These are phyloP conservation scores for Centella asiatica DNA, from an alignment of 129 eudicot genomes.

Conservation along the genomic window DNA sequence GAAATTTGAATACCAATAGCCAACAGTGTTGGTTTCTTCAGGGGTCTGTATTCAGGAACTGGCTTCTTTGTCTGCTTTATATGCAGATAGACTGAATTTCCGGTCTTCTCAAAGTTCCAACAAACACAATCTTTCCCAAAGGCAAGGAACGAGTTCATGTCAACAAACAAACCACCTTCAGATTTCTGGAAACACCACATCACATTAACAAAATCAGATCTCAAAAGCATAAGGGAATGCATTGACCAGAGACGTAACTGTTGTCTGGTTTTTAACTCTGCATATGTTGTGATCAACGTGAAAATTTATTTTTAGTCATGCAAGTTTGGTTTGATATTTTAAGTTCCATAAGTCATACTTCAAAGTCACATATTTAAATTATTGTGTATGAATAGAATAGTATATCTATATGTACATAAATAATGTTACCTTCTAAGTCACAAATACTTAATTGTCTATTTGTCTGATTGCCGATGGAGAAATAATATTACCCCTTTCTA, in stretches of 20 bases:
- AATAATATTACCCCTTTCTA: too few species aligned
- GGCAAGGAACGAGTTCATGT: slow-evolving; percentile 89
- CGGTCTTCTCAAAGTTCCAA: slow-evolving; percentile 88
- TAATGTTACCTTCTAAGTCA: too few species aligned
- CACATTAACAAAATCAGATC: background rate
- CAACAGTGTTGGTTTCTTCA: slow-evolving; percentile 85
- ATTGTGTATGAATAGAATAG: too few species aligned
- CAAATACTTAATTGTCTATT: too few species aligned
- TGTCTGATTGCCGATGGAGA: too few species aligned
- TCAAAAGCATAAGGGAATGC: background rate
- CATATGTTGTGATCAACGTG: background rate
- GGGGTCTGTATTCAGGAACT: slow-evolving; percentile 81
- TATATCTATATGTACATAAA: too few species aligned
- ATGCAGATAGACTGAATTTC: slow-evolving; percentile 78
- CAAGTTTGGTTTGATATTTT: background rate
- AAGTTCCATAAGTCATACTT: background rate
- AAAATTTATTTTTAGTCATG: too few species aligned
- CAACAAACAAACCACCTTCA: slow-evolving; percentile 86
- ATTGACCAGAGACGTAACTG: too few species aligned
- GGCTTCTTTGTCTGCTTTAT: slow-evolving; percentile 76
- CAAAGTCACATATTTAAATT: too few species aligned
- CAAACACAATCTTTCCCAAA: slow-evolving; percentile 76
- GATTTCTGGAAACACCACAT: slow-evolving; percentile 53
- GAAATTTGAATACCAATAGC: slow-evolving; percentile 59
- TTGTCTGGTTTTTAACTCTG: background rate